Conservation (phyloP, 805 yeast species). For the Blastobotrys chiropterorum region DNA sequence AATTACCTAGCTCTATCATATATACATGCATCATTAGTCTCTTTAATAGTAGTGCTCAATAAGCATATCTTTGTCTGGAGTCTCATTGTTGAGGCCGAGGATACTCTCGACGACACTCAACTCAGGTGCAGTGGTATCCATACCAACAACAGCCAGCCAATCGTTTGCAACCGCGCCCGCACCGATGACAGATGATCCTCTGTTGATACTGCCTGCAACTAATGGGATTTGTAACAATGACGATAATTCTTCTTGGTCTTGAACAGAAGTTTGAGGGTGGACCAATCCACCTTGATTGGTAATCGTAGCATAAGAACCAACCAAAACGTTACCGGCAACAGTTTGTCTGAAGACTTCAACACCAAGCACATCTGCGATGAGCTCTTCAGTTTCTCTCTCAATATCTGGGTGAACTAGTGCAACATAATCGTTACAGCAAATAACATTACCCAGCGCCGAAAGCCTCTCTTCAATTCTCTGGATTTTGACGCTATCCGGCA, state of each 20-base stretch:
- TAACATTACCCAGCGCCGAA: slow-evolving; percentile 94
- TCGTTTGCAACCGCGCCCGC: slow-evolving; percentile 99
- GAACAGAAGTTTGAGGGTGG: slow-evolving; percentile 94
- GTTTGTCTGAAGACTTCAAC: slow-evolving; percentile 99
- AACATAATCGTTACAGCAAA: slow-evolving; percentile 97
- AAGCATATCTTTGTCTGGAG: slow-evolving; percentile 35
- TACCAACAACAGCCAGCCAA: slow-evolving; percentile 95
- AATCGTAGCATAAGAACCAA: slow-evolving; percentile 91
- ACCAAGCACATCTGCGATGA: slow-evolving; percentile 95
- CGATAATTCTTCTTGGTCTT: slow-evolving; percentile 96
- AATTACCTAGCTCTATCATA: neutral
- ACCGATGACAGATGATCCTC: slow-evolving; percentile 97
- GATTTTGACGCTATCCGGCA: slow-evolving; percentile 91
- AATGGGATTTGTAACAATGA: slow-evolving; percentile 93
- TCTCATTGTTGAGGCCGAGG: slow-evolving; percentile 44
- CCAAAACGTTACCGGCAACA: slow-evolving; percentile 95
- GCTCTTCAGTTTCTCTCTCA: slow-evolving; percentile 98
- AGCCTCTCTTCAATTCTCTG: slow-evolving; percentile 98
- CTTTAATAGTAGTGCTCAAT: slow-evolving; percentile 34
- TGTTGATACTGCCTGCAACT: slow-evolving; percentile 97
- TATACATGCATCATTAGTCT: neutral
- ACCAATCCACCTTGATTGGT: slow-evolving; percentile 98
- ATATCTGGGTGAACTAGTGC: slow-evolving; percentile 99
- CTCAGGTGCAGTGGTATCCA: slow-evolving; percentile 98
- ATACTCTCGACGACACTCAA: slow-evolving; percentile 94